phyloP scores from a whole-genome alignment of 1,284 basidiomycete species.

The Cryptococcus maquisensis region DNA sequence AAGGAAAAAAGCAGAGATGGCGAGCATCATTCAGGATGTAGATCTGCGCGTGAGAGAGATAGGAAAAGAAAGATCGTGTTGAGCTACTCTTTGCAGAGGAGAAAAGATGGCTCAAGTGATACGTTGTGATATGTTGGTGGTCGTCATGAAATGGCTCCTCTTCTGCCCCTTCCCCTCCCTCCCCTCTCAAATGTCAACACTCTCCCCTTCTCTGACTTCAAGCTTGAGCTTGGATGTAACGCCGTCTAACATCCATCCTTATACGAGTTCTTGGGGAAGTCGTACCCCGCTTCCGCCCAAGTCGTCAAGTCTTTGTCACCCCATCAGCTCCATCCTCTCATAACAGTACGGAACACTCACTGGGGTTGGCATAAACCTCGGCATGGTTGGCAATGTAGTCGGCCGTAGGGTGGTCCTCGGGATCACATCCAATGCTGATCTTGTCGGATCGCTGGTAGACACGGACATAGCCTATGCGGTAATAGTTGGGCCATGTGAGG shows the following conservation, averaged over 20 bases:
- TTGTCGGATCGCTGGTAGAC: conserved; percentile 51
- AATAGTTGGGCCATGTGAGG: conserved; percentile 50
- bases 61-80: neutral
- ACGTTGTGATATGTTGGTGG: too few relatives aligned
- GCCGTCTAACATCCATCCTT: conserved; percentile 30
- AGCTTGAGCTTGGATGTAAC: too few relatives aligned
- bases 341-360: neutral
- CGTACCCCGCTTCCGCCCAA: conserved; percentile 41
- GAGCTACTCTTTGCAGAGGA: neutral
- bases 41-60: too few relatives aligned
- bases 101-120: neutral
- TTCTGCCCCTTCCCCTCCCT: too few relatives aligned
- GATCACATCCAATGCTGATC: conserved; percentile 3
- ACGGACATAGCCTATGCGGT: conserved; percentile 51
- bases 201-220: too few relatives aligned
- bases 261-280: conserved; percentile 45
- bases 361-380: conserved; percentile 44
- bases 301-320: conserved; percentile 36
- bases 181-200: too few relatives aligned
- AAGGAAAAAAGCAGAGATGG: too few relatives aligned
- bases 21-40: too few relatives aligned
- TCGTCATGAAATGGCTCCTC: conserved; percentile 1
- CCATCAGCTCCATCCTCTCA: too few relatives aligned
- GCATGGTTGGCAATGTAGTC: conserved; percentile 41
- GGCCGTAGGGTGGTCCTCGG: conserved; percentile 39